Evolutionary conservation across 192 early-diverging fungal species (phyloP), one percentile per base, ranked within the genome.

Genomic region (Spinellus fusiger): DNA sequence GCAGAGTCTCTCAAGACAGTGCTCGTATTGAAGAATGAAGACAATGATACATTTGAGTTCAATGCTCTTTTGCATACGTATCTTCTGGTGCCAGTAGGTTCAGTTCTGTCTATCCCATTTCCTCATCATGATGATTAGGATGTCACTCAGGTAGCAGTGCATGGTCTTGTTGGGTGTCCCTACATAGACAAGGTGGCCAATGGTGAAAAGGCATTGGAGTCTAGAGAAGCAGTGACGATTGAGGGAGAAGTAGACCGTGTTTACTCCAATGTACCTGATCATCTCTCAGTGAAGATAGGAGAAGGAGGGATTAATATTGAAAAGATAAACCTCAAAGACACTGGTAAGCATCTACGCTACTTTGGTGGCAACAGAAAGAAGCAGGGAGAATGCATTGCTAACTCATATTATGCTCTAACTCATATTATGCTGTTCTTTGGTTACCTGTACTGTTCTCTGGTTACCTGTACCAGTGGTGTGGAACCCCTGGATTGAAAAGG

Each of bases 401-500:
- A 8, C 22, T 23, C 46, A 53, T 44, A 26, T 15, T 48, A 59
- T 50, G 4, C 20, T 12, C 22, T 0, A 22, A n/a, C n/a, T n/a
- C n/a, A n/a, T n/a, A n/a, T n/a, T n/a, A n/a, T n/a, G n/a, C 32
- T 34, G 20, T 29, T 23, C 0, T 15, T 13, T 25, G 48, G 9
- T 37, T 18, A 64, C 25, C 13, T 51, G 23, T 8, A 18, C 22
- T 34, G n/a, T 22, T 22, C 28, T 20, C 22, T 18, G 22, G 4
- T 34, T 33, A 59, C 49, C 16, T 65, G 31, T 37, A 50, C 59
- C 71, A 64, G 90, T 96, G 34, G 87, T 96, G 28, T 98, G 96
- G 96, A 98, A 98, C 62, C 93, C 93, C 6, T 98, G 96, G 96
- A 78, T 79, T 15, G 91, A 90, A 33, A 95, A 93, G 76, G 88